Evolutionary conservation across 2,329 filamentous ascomycete species (phyloP).

Genomic region (Alternaria consortialis): DNA sequence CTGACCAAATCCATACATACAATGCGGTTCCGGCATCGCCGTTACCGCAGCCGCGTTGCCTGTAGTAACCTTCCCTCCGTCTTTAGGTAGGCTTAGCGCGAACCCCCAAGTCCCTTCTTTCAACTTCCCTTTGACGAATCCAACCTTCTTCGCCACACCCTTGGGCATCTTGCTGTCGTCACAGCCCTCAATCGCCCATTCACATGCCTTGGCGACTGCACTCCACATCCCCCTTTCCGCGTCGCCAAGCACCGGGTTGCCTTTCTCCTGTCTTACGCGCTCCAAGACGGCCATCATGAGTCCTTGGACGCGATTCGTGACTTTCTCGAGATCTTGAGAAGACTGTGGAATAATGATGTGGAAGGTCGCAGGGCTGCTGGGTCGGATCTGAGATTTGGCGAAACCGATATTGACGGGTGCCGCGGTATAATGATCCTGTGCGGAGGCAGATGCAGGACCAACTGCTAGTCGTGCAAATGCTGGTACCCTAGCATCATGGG

Average conservation of each 20-base stretch:
- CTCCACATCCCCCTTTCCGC: slow-evolving; percentile 36
- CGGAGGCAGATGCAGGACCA: slow-evolving; percentile 29
- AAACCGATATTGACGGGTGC: slow-evolving; percentile 36
- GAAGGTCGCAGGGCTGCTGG: slow-evolving; percentile 24
- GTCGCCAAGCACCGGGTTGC: slow-evolving; percentile 24
- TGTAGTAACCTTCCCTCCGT: neutral
- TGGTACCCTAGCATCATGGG: slow-evolving; percentile 15
- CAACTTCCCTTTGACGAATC: slow-evolving; percentile 37
- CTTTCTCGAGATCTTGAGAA: slow-evolving; percentile 22
- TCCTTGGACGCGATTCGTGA: slow-evolving; percentile 38
- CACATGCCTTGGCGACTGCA: slow-evolving; percentile 33
- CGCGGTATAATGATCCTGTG: slow-evolving; percentile 27
- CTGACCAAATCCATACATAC: slow-evolving; percentile 20
- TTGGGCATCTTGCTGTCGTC: slow-evolving; percentile 36
- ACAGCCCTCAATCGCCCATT: slow-evolving; percentile 36
- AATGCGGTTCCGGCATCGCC: slow-evolving; percentile 4
- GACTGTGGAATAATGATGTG: slow-evolving; percentile 33
- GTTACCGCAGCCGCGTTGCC: neutral
- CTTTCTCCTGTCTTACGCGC: slow-evolving; percentile 34
- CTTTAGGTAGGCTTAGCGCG: slow-evolving; percentile 11
- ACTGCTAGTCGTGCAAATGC: slow-evolving; percentile 40
- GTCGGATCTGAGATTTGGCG: slow-evolving; percentile 21
- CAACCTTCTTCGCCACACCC: slow-evolving; percentile 36
- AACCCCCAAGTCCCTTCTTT: slow-evolving; percentile 35
- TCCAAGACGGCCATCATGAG: slow-evolving; percentile 46